Base-by-base conservation (phyloP, 352 stramenopile genomes). In the Pythium guiyangense region DNA sequence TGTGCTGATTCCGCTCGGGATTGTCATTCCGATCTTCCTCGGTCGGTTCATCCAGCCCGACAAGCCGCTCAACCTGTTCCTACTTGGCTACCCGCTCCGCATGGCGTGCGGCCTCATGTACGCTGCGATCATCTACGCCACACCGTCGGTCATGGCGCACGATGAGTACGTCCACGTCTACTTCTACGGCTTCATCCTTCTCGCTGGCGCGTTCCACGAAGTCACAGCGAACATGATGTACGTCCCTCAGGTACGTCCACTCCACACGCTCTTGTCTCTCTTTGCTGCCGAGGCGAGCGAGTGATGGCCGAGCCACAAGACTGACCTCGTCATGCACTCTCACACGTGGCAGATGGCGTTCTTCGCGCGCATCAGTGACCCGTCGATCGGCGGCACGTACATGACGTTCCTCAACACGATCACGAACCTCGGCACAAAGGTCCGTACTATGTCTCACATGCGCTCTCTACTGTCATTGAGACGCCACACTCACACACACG, bases 401-500 rank as follows among this genome's bases (percentile, higher is more conserved):
- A 99, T 99, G 97, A 99, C 97, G 34, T 93, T 99, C 52, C 83
- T 99, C 46, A 99, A 99, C 70, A 99, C 97, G 6, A 88, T 99
- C 63, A 93, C 94, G 44, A 99, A 99, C 74, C 66, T 99, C 17
- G 97, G 97, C 45, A 93, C 85, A 53, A 99, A 98, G 59, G 76
- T 86, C 70, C 37, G 43, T 3, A 1, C 6, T 25, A 0, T 8
- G 12, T 31, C 22, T 44, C n/a, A n/a, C 35, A 3, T 26, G 11
- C 5, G 11, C 11, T 14, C 18, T 34, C 4, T 1, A 49, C 4
- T 20, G 42, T 8, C 18, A 5, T 8, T 42, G 27, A 35, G 15
- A 22, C 18, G 39, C 2, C 12, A 25, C n/a, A 34, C 20, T 52
- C 27, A 26, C 14, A 37, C 8, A 27, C n/a, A 56, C 5, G 26